Conservation (phyloP, 2,329 filamentous ascomycete species). For the Fusarium sambucinum region DNA sequence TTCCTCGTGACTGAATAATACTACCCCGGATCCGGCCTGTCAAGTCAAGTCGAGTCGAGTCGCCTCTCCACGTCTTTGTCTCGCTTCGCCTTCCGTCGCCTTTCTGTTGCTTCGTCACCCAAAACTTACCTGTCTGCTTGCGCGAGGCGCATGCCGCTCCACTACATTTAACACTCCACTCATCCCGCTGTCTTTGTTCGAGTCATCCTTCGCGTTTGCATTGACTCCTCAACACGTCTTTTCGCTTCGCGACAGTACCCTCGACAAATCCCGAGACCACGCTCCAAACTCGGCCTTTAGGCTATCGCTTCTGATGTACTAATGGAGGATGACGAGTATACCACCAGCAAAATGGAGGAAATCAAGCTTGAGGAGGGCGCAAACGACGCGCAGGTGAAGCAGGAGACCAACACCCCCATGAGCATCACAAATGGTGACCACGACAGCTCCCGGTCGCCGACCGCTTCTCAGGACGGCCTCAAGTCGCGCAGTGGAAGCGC, state of each 20-base stretch:
- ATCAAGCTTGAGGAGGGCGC: slow-evolving; percentile 59
- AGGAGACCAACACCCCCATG: slow-evolving; percentile 56
- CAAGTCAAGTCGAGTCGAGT: slow-evolving; percentile 9
- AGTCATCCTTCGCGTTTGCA: slow-evolving; percentile 41
- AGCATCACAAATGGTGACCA: slow-evolving; percentile 52
- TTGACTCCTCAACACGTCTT: slow-evolving; percentile 35
- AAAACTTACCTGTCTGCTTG: slow-evolving; percentile 35
- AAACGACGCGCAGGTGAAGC: slow-evolving; percentile 56
- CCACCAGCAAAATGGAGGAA: slow-evolving; percentile 58
- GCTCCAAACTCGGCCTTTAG: slow-evolving; percentile 21
- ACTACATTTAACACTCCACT: slow-evolving; percentile 47
- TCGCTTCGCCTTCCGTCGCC: slow-evolving; percentile 15
- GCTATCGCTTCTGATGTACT: slow-evolving; percentile 45
- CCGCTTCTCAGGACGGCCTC: slow-evolving; percentile 58
- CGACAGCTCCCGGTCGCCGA: slow-evolving; percentile 53
- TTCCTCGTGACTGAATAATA: slow-evolving; percentile 33
- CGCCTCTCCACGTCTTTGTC: slow-evolving; percentile 15
- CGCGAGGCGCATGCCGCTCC: slow-evolving; percentile 44
- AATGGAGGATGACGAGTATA: slow-evolving; percentile 59
- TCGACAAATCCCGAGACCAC: slow-evolving; percentile 17
- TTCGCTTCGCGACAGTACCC: slow-evolving; percentile 22
- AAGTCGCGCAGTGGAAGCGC: slow-evolving; percentile 63
- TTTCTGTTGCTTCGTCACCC: slow-evolving; percentile 34
- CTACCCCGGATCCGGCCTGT: slow-evolving; percentile 29
- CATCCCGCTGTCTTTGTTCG: slow-evolving; percentile 42